Percentiles rank a stretch among this genome's conserved stretches.
Conservation (phyloP, 2,329 filamentous ascomycete species). For the Botrytis squamosa region DNA sequence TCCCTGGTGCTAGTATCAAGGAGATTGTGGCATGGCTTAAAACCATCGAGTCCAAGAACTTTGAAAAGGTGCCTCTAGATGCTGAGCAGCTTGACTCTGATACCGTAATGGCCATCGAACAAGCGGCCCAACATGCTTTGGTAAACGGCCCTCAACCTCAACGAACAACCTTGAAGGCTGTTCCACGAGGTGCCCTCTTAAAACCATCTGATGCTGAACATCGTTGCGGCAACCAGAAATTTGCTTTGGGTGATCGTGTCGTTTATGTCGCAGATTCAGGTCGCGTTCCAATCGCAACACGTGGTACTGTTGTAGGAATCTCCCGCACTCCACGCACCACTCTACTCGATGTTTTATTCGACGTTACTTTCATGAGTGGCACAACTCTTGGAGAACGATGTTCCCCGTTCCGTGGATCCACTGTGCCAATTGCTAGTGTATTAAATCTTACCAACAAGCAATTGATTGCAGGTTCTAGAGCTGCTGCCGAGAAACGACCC, state of each 20-base stretch:
- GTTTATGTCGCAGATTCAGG: conserved; percentile 91
- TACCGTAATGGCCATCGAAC: conserved; percentile 77
- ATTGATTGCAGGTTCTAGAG: conserved; percentile 67
- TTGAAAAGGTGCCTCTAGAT: conserved; percentile 93
- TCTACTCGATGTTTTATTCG: conserved; percentile 89
- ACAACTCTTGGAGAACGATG: conserved; percentile 88
- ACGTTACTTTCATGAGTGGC: conserved; percentile 94
- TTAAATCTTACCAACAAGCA: conserved; percentile 84
- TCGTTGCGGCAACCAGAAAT: conserved; percentile 79
- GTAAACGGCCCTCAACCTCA: conserved; percentile 53
- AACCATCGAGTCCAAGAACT: conserved; percentile 82
- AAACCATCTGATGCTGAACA: conserved; percentile 97
- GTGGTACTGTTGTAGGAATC: conserved; percentile 92
- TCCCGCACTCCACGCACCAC: conserved; percentile 81
- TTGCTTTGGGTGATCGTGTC: conserved; percentile 82
- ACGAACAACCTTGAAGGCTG: conserved; percentile 70
- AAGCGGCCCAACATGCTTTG: conserved; percentile 65
- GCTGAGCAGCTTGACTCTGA: conserved; percentile 94
- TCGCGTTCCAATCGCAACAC: conserved; percentile 88
- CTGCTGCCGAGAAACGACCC: conserved; percentile 53
- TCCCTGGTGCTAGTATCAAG: conserved; percentile 82
- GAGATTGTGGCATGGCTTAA: conserved; percentile 95
- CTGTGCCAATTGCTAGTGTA: conserved; percentile 82
- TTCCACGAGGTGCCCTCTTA: conserved; percentile 82
- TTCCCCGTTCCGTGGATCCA: conserved; percentile 90